Evolutionary conservation across 1,139 yeast genomes (phyloP), one percentile per base, ranked within the genome.

Genomic region (Yamadazyma mexicana): DNA sequence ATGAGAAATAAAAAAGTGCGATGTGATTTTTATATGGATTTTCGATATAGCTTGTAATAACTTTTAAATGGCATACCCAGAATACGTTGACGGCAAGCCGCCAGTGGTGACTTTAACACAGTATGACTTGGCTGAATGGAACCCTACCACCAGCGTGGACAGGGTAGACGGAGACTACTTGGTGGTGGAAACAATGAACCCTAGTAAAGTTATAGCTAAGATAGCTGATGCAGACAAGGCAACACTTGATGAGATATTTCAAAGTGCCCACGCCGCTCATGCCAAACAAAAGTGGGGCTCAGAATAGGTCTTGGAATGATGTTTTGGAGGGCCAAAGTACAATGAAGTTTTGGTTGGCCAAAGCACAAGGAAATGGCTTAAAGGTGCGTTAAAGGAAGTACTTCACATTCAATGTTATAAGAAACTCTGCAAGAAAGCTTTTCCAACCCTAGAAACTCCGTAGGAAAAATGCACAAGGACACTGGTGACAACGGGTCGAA

Each of bases 41-140:
- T n/a, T n/a, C n/a, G n/a, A n/a, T n/a, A n/a, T n/a, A n/a, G n/a
- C n/a, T n/a, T n/a, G n/a, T n/a, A n/a, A n/a, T n/a, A n/a, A n/a
- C n/a, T n/a, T n/a, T n/a, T n/a, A n/a, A n/a, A 56, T 58, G 63
- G 40, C 52, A 9, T 72, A 69, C 44, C 81, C 81, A 22, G 59
- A 54, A 17, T 70, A 66, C 41, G 62, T 68, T 2, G 59, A 76
- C 49, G 77, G 75, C 3, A 51, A 64, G 28, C 80, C 81, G 8
- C 80, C 79, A n/a, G 61, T 63, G 17, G 50, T 77, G 20, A 53
- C 75, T 1, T 59, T 77, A 24, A 49, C 48, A 32, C 69, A 75
- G 31, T 77, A 77, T 49, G 83, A 77, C 42, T 58, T 47, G n/a
- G 81, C 81, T 2, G 58, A 64, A 2, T 77, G 82, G 83, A 79